A percentile compares a stretch with the other conserved stretches of the same genome.
phyloP scores from a whole-genome alignment of 768 basidiomycete species.

The Macrolepiota fuliginosa region DNA sequence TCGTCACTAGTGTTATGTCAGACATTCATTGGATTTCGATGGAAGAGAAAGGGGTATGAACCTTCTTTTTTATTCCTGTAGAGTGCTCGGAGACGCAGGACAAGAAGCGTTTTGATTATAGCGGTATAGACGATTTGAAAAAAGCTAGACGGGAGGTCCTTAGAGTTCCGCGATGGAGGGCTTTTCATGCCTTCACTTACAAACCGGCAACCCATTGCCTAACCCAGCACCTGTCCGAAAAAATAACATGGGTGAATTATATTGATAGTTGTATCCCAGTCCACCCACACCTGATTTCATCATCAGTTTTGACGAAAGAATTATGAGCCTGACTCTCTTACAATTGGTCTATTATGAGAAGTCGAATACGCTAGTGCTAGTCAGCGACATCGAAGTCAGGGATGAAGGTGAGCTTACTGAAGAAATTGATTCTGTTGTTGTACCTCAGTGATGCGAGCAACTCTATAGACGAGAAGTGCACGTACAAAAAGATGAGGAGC shows the following conservation, averaged over 20 bases:
- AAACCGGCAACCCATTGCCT: constrained; percentile 7
- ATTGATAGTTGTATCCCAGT: not conserved
- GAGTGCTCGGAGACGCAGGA: constrained; percentile 2
- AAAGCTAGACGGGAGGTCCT: not conserved
- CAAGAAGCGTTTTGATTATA: constrained; percentile 6
- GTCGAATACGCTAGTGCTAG: not conserved
- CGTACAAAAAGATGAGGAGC: not conserved
- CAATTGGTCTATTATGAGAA: not conserved
- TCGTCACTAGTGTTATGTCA: not conserved
- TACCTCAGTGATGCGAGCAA: not conserved
- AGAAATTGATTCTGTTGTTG: not conserved
- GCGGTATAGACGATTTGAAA: constrained; percentile 7
- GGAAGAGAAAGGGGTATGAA: not conserved
- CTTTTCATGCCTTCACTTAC: not conserved
- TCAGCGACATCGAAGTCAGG: not conserved
- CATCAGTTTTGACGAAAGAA: not conserved
- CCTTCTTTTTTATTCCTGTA: not conserved
- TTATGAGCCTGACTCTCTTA: not conserved
- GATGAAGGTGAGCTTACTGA: not conserved
- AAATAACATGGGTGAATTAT: not conserved
- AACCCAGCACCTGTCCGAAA: not conserved
- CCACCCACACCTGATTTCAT: not conserved
- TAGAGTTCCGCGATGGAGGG: not conserved
- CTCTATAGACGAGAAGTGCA: not conserved
- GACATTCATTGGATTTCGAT: not conserved